Base-by-base conservation (phyloP, 1,284 basidiomycete genomes). In the Tilletia setariae region DNA sequence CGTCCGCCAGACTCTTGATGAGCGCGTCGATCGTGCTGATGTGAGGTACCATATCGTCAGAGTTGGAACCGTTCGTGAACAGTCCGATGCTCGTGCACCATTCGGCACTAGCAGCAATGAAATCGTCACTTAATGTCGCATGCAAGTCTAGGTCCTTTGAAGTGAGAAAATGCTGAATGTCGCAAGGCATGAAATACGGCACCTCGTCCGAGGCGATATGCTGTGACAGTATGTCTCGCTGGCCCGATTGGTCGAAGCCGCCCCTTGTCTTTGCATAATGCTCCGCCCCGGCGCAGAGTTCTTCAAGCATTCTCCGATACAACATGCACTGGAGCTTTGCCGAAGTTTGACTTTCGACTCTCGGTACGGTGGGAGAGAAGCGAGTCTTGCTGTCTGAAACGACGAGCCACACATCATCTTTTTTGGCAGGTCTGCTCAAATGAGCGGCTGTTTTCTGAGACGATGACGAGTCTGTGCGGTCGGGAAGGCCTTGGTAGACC, bases 321-420 rank as follows among this genome's bases (percentile, higher is more conserved):
- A 78, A 73, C 80, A 79, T 79, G 64, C 74, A 75, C 70, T 82
- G 80, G 65, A 77, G 71, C 1, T 73, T 67, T 1, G 76, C 75
- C 42, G 70, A 69, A 19, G 35, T 44, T 65, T 80, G 78, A 59
- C 79, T 76, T 47, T 68, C 61, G 28, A 67, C 66, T 0, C 63
- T 42, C 0, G 80, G 80, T 2, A 80, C 40, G 61, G 64, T 69
- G 9, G 59, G 51, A 0, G 73, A 70, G 43, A 73, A 65, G 4
- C 80, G 69, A 1, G 80, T 80, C 65, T 82, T 82, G 44, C 76
- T 78, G 46, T 82, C 80, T 4, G 69, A 70, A 2, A 78, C 64
- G 35, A 75, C 70, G 67, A 72, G 70, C 13, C 56, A 72, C 67
- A 30, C 42, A 25, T 40, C 42, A n/a, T 53, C 21, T 16, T 21